Percentiles rank a stretch among this genome's conserved stretches.
Conservation (phyloP, 352 stramenopile species). For the Achlya hypogyna region DNA sequence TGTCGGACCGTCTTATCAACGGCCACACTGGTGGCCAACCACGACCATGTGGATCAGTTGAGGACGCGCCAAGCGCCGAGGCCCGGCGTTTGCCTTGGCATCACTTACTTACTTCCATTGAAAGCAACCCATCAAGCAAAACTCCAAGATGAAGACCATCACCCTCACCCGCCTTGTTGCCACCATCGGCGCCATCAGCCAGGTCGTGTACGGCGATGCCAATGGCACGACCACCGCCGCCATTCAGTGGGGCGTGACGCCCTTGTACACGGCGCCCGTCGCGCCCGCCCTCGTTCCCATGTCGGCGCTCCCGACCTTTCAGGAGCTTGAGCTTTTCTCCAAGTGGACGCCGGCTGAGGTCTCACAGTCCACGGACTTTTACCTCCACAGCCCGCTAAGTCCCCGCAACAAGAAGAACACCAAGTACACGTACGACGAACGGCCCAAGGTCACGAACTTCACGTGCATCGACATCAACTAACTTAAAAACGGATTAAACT, state of each 20-base stretch:
- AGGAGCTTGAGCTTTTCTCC: neutral
- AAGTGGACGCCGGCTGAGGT: slow-evolving; percentile 8
- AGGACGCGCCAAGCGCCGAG: neutral
- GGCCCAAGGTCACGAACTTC: neutral
- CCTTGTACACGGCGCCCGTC: neutral
- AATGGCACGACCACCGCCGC: neutral
- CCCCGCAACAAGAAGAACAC: slow-evolving; percentile 1
- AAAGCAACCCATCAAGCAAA: neutral
- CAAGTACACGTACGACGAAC: neutral
- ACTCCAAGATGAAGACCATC: neutral
- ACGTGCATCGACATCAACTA: neutral
- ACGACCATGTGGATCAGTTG: neutral
- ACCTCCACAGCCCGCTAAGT: slow-evolving; percentile 3
- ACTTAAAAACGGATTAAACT: neutral
- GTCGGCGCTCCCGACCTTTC: neutral
- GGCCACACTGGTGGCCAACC: neutral
- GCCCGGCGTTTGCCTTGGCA: no score
- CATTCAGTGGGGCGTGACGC: neutral
- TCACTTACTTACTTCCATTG: no score
- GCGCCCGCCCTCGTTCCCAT: neutral
- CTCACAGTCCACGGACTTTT: neutral
- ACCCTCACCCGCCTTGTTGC: neutral
- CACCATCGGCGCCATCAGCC: neutral
- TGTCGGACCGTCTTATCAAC: neutral
- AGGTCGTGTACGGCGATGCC: neutral